Evolutionary conservation across 768 basidiomycete genomes (phyloP).

Genomic region (Amanita rubescens): DNA sequence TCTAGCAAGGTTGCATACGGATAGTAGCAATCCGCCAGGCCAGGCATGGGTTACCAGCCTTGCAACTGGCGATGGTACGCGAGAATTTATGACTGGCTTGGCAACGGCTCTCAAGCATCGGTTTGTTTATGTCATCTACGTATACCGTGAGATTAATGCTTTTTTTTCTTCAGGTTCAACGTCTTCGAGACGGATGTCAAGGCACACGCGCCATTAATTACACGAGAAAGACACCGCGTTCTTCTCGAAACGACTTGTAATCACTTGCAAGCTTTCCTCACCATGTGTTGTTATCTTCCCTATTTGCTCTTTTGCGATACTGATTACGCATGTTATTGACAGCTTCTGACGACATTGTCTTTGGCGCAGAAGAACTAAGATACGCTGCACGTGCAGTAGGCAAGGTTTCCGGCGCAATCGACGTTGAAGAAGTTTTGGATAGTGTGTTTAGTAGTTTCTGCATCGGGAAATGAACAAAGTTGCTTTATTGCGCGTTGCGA

Average conservation of each 20-base stretch:
- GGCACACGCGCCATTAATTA: constrained; percentile 56
- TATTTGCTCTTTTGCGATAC: constrained; percentile 1
- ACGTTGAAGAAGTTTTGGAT: constrained; percentile 79
- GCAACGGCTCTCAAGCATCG: constrained; percentile 39
- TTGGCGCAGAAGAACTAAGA: constrained; percentile 82
- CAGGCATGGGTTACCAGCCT: constrained; percentile 60
- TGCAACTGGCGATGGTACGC: constrained; percentile 46
- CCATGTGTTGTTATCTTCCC: constrained; percentile 25
- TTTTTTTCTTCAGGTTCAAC: background rate
- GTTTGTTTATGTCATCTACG: constrained; percentile 24
- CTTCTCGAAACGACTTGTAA: constrained; percentile 61
- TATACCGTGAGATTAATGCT: background rate
- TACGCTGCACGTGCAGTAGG: constrained; percentile 84
- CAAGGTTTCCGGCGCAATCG: constrained; percentile 72
- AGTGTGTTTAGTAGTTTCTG: constrained; percentile 83
- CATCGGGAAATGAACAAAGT: constrained; percentile 61
- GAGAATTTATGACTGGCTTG: constrained; percentile 54
- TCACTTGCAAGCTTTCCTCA: constrained; percentile 58
- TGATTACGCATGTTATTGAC: constrained; percentile 3
- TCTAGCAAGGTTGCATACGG: background rate
- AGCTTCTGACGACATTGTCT: constrained; percentile 67
- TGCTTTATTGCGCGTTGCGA: no score
- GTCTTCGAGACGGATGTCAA: constrained; percentile 22
- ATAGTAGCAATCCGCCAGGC: background rate
- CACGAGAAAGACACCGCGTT: constrained; percentile 70